These are phyloP conservation scores for Chrysoporthe austroafricana DNA, from an alignment of 2,329 filamentous ascomycete genomes.

Conservation along the genomic window DNA sequence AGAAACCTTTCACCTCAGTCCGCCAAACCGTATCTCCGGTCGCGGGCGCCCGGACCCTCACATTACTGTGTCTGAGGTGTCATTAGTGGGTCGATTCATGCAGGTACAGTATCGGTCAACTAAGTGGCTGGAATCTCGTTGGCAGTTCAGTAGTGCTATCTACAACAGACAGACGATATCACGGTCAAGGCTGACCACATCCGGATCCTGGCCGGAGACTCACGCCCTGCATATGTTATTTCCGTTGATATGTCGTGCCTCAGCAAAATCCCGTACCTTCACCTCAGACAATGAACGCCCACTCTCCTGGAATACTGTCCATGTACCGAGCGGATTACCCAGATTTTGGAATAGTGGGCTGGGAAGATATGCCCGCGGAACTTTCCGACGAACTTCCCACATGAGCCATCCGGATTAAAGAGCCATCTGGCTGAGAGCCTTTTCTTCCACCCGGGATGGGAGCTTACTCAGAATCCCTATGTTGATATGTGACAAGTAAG, in stretches of 20 bases:
- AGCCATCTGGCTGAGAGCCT: too few species aligned
- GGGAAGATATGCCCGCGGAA: neutral
- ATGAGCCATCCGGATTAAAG: too few species aligned
- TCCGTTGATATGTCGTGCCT: neutral
- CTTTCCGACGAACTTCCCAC: neutral
- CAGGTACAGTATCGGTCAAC: constrained; percentile 3
- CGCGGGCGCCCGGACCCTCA: constrained; percentile 2
- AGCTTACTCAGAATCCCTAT: too few species aligned
- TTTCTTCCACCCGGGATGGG: too few species aligned
- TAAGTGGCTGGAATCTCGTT: constrained; percentile 2
- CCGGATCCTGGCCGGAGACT: neutral
- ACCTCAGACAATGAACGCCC: too few species aligned
- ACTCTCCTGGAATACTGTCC: neutral
- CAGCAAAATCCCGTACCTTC: neutral
- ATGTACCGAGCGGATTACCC: too few species aligned
- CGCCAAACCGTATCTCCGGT: constrained; percentile 11
- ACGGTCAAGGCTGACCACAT: neutral
- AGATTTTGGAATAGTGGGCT: too few species aligned
- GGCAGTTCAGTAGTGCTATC: constrained; percentile 7
- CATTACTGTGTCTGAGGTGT: constrained; percentile 7
- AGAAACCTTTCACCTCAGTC: constrained; percentile 6
- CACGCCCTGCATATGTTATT: neutral
- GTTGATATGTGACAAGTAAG: too few species aligned
- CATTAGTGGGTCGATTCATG: constrained; percentile 15
- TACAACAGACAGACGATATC: neutral